These are phyloP conservation scores for Cladosporium sp. DNA, from an alignment of 2,329 filamentous ascomycete genomes.

Conservation along the genomic window DNA sequence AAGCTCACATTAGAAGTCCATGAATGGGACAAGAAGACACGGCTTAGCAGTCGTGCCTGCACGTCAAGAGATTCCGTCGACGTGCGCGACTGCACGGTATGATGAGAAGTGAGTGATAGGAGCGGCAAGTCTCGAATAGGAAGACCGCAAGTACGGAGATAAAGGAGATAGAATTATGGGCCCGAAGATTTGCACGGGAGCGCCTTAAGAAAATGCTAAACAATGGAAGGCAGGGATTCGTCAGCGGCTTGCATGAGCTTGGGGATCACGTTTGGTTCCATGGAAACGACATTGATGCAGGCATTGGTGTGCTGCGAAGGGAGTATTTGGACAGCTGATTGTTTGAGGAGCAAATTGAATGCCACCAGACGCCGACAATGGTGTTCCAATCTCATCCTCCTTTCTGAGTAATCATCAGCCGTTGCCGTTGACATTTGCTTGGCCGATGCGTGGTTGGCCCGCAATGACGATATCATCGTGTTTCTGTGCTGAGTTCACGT, in stretches of 20 bases:
- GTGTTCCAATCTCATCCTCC: neutral
- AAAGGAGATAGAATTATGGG: neutral
- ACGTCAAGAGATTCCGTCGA: neutral
- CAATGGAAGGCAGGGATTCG: neutral
- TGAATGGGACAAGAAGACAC: too few species aligned
- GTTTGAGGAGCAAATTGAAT: neutral
- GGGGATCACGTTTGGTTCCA: neutral
- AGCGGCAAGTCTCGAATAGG: slow-evolving; percentile 6
- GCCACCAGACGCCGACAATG: too few species aligned
- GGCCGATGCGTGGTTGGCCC: neutral
- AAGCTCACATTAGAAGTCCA: too few species aligned
- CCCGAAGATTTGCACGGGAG: neutral
- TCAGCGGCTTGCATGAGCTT: slow-evolving; percentile 4
- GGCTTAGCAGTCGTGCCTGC: neutral
- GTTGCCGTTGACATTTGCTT: neutral
- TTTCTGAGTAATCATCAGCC: neutral
- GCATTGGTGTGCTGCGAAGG: neutral
- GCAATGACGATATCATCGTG: slow-evolving; percentile 4
- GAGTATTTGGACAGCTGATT: neutral
- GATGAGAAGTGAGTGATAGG: neutral
- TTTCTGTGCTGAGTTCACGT: neutral
- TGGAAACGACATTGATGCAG: neutral
- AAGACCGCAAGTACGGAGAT: neutral
- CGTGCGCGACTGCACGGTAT: neutral
- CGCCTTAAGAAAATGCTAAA: neutral